Evolutionary conservation across 495 filamentous ascomycete species (phyloP).

Genomic region (Pyrenopolyporus hunteri): DNA sequence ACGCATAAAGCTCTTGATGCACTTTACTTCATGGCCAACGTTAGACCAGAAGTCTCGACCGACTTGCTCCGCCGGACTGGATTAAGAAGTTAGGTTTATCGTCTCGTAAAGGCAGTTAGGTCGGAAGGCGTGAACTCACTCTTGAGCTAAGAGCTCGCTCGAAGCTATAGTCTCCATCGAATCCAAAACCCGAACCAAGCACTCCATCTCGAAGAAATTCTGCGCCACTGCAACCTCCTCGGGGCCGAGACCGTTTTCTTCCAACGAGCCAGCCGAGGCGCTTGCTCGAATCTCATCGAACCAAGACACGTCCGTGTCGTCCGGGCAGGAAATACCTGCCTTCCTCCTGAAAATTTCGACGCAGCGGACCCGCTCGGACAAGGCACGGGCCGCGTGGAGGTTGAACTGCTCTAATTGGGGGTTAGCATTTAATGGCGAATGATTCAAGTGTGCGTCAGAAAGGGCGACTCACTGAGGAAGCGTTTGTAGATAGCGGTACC

Average conservation of each 20-base stretch:
- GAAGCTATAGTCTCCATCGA: constrained; percentile 63
- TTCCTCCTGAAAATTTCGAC: constrained; percentile 51
- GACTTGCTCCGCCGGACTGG: constrained; percentile 36
- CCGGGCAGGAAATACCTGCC: constrained; percentile 39
- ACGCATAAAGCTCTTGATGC: constrained; percentile 51
- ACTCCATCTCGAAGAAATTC: constrained; percentile 76
- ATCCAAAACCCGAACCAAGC: constrained; percentile 69
- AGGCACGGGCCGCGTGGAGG: constrained; percentile 68
- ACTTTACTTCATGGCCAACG: constrained; percentile 47
- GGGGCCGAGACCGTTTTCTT: constrained; percentile 41
- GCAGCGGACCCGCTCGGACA: constrained; percentile 58
- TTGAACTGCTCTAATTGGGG: constrained; percentile 52
- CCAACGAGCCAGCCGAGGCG: constrained; percentile 44
- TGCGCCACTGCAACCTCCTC: constrained; percentile 58
- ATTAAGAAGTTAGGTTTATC: constrained; percentile 15
- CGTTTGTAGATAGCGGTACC: constrained; percentile 73
- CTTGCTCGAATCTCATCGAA: constrained; percentile 49
- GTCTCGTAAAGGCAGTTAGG: background rate
- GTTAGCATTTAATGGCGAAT: constrained; percentile 37
- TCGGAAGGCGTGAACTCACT: constrained; percentile 42
- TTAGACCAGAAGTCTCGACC: constrained; percentile 54
- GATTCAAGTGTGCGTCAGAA: constrained; percentile 5
- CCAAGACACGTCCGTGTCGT: constrained; percentile 47
- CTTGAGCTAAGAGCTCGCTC: constrained; percentile 50
- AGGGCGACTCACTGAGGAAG: constrained; percentile 66